A percentile compares a stretch with the other conserved stretches of the same genome.
Evolutionary conservation across 768 basidiomycete genomes (phyloP).

Genomic region (Russula griseocarnosa): DNA sequence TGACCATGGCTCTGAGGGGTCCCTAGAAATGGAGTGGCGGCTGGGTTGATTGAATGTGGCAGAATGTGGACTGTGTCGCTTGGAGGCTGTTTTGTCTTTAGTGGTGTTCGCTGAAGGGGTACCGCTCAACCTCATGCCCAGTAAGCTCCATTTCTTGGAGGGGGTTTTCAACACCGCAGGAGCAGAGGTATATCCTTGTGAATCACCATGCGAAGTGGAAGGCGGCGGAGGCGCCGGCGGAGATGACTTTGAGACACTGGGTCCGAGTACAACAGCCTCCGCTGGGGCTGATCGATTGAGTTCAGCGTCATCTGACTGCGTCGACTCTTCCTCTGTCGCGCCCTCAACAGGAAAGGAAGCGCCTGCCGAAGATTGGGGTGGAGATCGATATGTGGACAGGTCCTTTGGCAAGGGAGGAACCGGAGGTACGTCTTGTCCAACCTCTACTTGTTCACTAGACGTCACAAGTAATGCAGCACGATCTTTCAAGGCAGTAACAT

Average conservation of each 20-base stretch:
- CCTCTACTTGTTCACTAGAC: conserved; percentile 58
- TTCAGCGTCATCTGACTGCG: conserved; percentile 44
- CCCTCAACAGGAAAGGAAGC: conserved; percentile 45
- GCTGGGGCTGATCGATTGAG: conserved; percentile 47
- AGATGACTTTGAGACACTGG: conserved; percentile 33
- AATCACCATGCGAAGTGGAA: conserved; percentile 26
- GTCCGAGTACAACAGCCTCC: conserved; percentile 43
- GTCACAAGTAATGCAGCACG: conserved; percentile 58
- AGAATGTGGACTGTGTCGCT: conserved; percentile 63
- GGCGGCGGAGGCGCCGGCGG: conserved; percentile 31
- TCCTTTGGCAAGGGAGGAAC: conserved; percentile 93
- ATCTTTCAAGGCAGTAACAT: conserved; percentile 60
- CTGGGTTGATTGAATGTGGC: conserved; percentile 63
- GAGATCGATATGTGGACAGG: conserved; percentile 70
- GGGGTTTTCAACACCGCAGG: conserved; percentile 65
- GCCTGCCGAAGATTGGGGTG: conserved; percentile 56
- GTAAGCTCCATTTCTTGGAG: conserved; percentile 94
- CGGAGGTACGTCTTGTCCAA: conserved; percentile 68
- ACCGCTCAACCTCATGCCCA: conserved; percentile 69
- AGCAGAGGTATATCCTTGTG: conserved; percentile 40
- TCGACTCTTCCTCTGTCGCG: conserved; percentile 39
- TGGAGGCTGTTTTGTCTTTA: conserved; percentile 50
- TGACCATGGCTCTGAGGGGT: conserved; percentile 56
- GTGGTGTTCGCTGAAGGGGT: conserved; percentile 59
- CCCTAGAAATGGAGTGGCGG: conserved; percentile 67